Evolutionary conservation across 2,329 filamentous ascomycete genomes (phyloP).

Genomic region (Geosmithia putterillii): DNA sequence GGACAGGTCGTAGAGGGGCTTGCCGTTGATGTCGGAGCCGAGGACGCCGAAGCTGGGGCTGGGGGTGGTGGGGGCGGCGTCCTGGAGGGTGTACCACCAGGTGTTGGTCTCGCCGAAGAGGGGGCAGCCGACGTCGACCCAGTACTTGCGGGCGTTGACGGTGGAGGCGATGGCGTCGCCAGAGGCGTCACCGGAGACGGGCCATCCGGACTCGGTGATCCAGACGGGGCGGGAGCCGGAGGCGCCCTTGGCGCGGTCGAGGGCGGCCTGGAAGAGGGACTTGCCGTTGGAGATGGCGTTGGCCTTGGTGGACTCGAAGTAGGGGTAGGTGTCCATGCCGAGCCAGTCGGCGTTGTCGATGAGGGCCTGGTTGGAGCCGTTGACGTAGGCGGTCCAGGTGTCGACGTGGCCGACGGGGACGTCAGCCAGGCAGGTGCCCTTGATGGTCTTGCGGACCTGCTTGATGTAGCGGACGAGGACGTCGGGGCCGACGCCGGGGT

Average conservation of each 20-base stretch:
- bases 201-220: constrained; percentile 86
- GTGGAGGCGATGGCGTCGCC: constrained; percentile 50
- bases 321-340: constrained; percentile 77
- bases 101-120: constrained; percentile 52
- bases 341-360: constrained; percentile 64
- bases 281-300: constrained; percentile 56
- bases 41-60: constrained; percentile 62
- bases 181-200: constrained; percentile 53
- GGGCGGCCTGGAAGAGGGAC: constrained; percentile 55
- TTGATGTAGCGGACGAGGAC: constrained; percentile 58
- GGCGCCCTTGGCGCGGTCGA: constrained; percentile 44
- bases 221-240: constrained; percentile 61
- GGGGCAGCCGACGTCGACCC: constrained; percentile 65
- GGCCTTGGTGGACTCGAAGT: constrained; percentile 59
- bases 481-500: constrained; percentile 49
- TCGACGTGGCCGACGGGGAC: constrained; percentile 72
- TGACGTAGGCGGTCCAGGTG: constrained; percentile 74
- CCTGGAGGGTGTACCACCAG: constrained; percentile 71
- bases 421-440: constrained; percentile 44
- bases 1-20: constrained; percentile 50
- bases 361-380: constrained; percentile 58
- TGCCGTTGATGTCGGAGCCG: constrained; percentile 36
- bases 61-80: constrained; percentile 45
- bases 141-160: constrained; percentile 67
- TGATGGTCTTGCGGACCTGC: constrained; percentile 50